Evolutionary conservation across 352 stramenopile genomes (phyloP), one percentile per base, ranked within the genome.

Genomic region (Phytophthora brassicae): DNA sequence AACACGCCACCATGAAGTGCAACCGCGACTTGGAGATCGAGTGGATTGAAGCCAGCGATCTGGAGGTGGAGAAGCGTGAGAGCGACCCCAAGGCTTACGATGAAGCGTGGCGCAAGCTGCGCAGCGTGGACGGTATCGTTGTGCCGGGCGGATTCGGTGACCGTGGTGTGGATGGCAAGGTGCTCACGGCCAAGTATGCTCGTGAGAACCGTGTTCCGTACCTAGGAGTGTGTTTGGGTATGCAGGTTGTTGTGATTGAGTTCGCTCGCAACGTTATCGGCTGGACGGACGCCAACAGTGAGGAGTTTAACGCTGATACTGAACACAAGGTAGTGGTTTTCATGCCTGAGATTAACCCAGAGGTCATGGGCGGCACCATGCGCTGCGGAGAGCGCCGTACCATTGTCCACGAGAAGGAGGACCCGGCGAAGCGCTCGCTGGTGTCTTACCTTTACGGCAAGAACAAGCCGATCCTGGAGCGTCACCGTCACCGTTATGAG

Each of bases 291-390:
- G 95, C 96, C 55, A 98, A 98, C 75, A 98, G 90, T 46, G 91
- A 97, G 51, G 97, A 99, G 76, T 99, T 99, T 64, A 68, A 94
- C 55, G 75, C 88, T 42, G 68, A 90, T 35, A 77, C 86, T 19
- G 65, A 84, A 28, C 83, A 98, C 72, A 96, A 95, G 63, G 95
- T 99, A 31, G 92, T 99, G n/a, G 81, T 99, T 49, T 99, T 99
- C 78, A 99, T 99, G 98, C 97, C 98, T 2, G 98, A 99, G 82
- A 98, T 99, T 70, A 96, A 99, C 76, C 84, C 81, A 4, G 90
- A 97, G 41, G 86, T 96, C 36, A 99, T 99, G 97, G 98, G 98
- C 41, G 98, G 98, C 55, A 99, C 97, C 11, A 99, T 99, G 98
- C 94, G 98, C 52, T 94, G 99, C n/a, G 98, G 98, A 50, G 96